Conservation (phyloP, 2,329 filamentous ascomycete species). For the Diaporthe australafricana region DNA sequence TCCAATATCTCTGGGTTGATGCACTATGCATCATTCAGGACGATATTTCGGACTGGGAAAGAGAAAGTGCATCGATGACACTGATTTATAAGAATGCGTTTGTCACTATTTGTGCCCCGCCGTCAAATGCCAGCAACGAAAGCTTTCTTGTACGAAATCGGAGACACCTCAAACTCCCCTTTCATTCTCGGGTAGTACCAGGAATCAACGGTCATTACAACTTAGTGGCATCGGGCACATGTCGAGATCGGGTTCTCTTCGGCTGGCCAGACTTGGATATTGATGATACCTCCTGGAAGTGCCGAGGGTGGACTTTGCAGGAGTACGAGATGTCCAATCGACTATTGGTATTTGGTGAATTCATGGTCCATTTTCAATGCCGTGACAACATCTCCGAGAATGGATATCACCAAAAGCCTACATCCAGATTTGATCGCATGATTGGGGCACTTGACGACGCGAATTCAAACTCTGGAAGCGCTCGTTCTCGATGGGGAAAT, state of each 20-base stretch:
- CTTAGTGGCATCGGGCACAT: neutral
- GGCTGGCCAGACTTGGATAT: neutral
- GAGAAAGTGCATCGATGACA: neutral
- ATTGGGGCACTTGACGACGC: neutral
- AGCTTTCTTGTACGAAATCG: neutral
- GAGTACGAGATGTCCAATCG: neutral
- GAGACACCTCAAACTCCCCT: neutral
- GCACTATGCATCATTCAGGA: slow-evolving; percentile 41
- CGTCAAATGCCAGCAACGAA: neutral
- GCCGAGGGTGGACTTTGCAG: neutral
- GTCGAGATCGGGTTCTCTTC: neutral
- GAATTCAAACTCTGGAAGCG: neutral
- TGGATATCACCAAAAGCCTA: neutral
- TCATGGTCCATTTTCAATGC: neutral
- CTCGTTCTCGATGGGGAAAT: neutral
- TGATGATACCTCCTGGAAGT: neutral
- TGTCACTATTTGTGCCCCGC: neutral
- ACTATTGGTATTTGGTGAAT: neutral
- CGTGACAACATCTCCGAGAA: neutral
- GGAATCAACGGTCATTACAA: neutral
- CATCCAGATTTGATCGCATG: neutral
- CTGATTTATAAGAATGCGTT: neutral
- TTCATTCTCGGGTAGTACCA: neutral
- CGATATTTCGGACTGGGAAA: slow-evolving; percentile 37
- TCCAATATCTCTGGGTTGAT: slow-evolving; percentile 42